phyloP scores from a whole-genome alignment of 2,329 filamentous ascomycete species.

The Ceratocystis albifundus region DNA sequence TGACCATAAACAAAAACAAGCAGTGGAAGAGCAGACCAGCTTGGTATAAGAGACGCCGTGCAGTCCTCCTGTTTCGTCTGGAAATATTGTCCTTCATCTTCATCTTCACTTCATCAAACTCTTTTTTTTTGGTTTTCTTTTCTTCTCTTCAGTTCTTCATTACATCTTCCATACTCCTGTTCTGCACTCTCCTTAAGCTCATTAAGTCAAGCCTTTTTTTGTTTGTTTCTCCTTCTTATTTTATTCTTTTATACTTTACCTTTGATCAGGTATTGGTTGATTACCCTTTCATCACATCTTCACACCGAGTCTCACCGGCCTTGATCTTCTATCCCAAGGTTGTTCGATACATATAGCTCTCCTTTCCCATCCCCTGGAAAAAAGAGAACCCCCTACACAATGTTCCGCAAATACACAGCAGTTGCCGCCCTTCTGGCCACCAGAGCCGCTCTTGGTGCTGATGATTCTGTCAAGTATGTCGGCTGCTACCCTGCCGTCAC shows the following conservation, averaged over 20 bases:
- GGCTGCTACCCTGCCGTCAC: constrained; percentile 18
- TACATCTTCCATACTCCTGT: not conserved
- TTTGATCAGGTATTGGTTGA: no score
- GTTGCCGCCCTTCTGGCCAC: constrained; percentile 13
- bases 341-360: not conserved
- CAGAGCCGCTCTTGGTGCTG: constrained; percentile 13
- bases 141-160: not conserved
- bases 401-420: constrained; percentile 21
- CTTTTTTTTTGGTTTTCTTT: not conserved
- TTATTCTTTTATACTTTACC: not conserved
- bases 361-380: not conserved
- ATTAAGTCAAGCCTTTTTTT: no score
- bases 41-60: constrained; percentile 1
- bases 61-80: not conserved
- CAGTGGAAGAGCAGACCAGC: not conserved
- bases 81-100: not conserved
- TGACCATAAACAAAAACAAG: constrained; percentile 7
- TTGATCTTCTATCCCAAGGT: no score
- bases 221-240: not conserved
- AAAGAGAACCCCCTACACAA: not conserved
- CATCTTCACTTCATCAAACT: not conserved
- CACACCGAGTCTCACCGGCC: no score
- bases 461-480: constrained; percentile 1
- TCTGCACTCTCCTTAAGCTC: no score
- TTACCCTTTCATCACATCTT: not conserved